Conservation (phyloP, 2,329 filamentous ascomycete species). For the Bimuria novae-zelandiae region DNA sequence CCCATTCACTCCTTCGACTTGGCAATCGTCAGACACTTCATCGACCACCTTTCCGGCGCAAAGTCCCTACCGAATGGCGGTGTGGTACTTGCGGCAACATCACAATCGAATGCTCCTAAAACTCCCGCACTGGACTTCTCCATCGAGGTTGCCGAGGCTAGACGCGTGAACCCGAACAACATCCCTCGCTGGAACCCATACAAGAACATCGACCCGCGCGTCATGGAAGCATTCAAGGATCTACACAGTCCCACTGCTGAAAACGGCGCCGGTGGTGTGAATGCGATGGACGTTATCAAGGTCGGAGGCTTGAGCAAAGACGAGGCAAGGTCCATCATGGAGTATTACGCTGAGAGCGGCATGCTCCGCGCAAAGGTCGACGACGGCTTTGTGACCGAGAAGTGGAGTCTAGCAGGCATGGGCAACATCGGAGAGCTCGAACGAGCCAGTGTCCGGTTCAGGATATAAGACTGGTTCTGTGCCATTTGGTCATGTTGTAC, state of each 20-base stretch:
- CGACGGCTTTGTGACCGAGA: slow-evolving; percentile 73
- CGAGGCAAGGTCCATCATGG: slow-evolving; percentile 80
- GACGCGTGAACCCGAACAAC: slow-evolving; percentile 40
- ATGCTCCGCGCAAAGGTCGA: slow-evolving; percentile 73
- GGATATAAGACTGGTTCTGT: slow-evolving; percentile 25
- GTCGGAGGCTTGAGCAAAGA: slow-evolving; percentile 71
- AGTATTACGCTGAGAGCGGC: slow-evolving; percentile 91
- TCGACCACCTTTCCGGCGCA: slow-evolving; percentile 64
- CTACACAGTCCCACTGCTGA: slow-evolving; percentile 33
- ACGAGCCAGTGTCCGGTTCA: slow-evolving; percentile 58
- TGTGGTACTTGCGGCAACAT: slow-evolving; percentile 74
- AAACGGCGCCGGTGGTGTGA: slow-evolving; percentile 20
- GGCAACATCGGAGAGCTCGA: slow-evolving; percentile 88
- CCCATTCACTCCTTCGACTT: slow-evolving; percentile 87
- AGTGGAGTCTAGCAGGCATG: slow-evolving; percentile 81
- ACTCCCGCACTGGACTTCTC: slow-evolving; percentile 71
- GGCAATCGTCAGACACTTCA: slow-evolving; percentile 73
- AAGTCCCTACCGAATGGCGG: slow-evolving; percentile 71
- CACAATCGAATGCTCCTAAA: slow-evolving; percentile 69
- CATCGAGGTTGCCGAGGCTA: slow-evolving; percentile 57
- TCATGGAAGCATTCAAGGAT: slow-evolving; percentile 52
- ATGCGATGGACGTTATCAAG: slow-evolving; percentile 53
- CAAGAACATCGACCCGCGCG: slow-evolving; percentile 56
- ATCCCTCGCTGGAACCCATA: slow-evolving; percentile 57
- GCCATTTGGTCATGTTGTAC: background rate